A percentile compares a stretch with the other conserved stretches of the same genome.
Evolutionary conservation across 352 stramenopile species (phyloP).

Genomic region (Phytophthora macrochlamydospora): DNA sequence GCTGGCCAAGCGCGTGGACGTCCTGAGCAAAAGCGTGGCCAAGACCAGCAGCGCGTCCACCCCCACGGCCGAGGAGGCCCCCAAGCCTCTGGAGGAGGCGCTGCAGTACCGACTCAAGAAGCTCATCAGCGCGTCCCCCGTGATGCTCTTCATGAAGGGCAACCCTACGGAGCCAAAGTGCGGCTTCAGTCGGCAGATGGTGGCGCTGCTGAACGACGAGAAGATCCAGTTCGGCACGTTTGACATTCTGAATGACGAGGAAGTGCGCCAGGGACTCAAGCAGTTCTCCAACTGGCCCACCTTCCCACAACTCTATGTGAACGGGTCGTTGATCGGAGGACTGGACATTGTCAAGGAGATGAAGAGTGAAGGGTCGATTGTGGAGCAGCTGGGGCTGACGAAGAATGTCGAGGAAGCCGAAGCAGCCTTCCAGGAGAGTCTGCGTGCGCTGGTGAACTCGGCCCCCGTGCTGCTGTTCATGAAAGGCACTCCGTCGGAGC

Average conservation of each 20-base stretch:
- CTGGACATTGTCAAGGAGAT: slow-evolving; percentile 98
- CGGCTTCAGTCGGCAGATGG: slow-evolving; percentile 95
- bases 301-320: slow-evolving; percentile 99
- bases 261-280: slow-evolving; percentile 96
- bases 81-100: slow-evolving; percentile 60
- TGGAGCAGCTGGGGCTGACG: slow-evolving; percentile 74
- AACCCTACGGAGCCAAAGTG: slow-evolving; percentile 94
- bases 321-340: slow-evolving; percentile 95
- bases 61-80: slow-evolving; percentile 13
- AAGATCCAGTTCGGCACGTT: slow-evolving; percentile 96
- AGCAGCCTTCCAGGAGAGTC: slow-evolving; percentile 82
- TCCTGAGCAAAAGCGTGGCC: slow-evolving; percentile 82
- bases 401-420: slow-evolving; percentile 83
- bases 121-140: slow-evolving; percentile 80
- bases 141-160: slow-evolving; percentile 99
- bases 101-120: slow-evolving; percentile 83
- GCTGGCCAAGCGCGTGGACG: slow-evolving; percentile 84
- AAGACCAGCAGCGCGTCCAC: slow-evolving; percentile 49
- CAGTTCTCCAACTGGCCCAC: slow-evolving; percentile 97
- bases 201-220: slow-evolving; percentile 93
- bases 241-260: slow-evolving; percentile 97
- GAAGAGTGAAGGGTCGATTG: slow-evolving; percentile 82
- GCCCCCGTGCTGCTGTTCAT: slow-evolving; percentile 96
- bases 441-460: slow-evolving; percentile 84
- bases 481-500: slow-evolving; percentile 92